A percentile compares a stretch with the other conserved stretches of the same genome.
These are phyloP conservation scores for Escovopsis sp. DNA, from an alignment of 2,329 filamentous ascomycete species.

Conservation along the genomic window DNA sequence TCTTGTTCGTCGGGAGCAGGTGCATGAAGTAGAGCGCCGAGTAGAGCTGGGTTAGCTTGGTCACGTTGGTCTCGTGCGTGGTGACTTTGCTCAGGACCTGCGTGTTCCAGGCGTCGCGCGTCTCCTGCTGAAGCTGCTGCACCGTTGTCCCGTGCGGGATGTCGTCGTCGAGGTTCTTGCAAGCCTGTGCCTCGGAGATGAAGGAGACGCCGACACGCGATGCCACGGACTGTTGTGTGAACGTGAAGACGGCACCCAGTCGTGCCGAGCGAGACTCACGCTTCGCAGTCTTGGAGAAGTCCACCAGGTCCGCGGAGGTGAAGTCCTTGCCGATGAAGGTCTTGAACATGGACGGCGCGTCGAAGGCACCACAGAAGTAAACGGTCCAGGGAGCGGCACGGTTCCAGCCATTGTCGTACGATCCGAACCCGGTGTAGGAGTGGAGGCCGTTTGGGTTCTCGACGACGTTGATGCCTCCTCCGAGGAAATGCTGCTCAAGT, in stretches of 20 bases:
- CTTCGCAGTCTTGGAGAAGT: conserved; percentile 17
- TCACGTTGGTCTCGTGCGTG: conserved; percentile 38
- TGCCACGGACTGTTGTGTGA: conserved; percentile 28
- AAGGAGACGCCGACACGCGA: conserved; percentile 55
- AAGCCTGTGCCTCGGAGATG: conserved; percentile 47
- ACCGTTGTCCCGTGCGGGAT: conserved; percentile 33
- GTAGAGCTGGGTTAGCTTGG: conserved; percentile 48
- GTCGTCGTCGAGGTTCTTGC: conserved; percentile 40
- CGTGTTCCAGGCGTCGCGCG: conserved; percentile 42
- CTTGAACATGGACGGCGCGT: conserved; percentile 25
- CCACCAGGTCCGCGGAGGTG: conserved; percentile 15
- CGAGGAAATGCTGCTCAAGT: conserved; percentile 46
- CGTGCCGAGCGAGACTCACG: conserved; percentile 23
- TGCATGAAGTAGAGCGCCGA: conserved; percentile 56
- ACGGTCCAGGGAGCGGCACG: conserved; percentile 46
- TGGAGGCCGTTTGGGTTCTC: conserved; percentile 19
- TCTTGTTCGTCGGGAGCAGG: conserved; percentile 54
- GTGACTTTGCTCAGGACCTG: conserved; percentile 50
- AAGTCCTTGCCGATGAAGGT: conserved; percentile 26
- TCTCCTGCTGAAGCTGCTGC: conserved; percentile 28
- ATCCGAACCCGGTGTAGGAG: conserved; percentile 44
- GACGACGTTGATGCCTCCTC: conserved; percentile 41
- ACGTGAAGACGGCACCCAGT: conserved; percentile 40
- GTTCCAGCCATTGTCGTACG: conserved; percentile 55
- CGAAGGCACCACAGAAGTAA: conserved; percentile 49